These are phyloP conservation scores for Rutstroemia sp. DNA, from an alignment of 2,329 filamentous ascomycete species.

Conservation along the genomic window DNA sequence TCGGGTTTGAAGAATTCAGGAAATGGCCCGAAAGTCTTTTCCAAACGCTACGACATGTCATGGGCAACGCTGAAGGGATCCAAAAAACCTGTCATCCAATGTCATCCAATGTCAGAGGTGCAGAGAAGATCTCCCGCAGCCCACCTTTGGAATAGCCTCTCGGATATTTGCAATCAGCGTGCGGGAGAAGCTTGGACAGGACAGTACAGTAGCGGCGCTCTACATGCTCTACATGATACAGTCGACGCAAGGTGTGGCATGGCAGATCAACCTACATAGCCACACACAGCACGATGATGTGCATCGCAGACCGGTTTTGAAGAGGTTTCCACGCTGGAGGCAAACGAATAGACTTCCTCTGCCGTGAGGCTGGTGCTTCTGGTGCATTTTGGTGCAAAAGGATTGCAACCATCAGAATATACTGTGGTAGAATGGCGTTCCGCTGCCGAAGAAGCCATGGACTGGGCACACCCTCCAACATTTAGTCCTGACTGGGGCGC, in stretches of 20 bases:
- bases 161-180: background rate
- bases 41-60: too few species aligned
- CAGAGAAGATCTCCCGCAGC: constrained; percentile 7
- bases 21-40: background rate
- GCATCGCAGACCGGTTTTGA: background rate
- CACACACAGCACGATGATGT: constrained; percentile 11
- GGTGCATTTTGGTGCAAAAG: background rate
- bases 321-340: background rate
- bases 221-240: background rate
- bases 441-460: background rate
- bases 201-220: constrained; percentile 3
- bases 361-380: background rate
- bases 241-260: background rate
- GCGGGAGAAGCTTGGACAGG: constrained; percentile 6
- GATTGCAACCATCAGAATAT: background rate
- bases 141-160: background rate
- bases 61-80: background rate
- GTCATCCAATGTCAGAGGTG: background rate
- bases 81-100: background rate
- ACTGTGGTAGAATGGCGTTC: background rate
- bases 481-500: background rate
- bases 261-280: background rate
- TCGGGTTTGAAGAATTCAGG: background rate
- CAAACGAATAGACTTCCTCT: background rate
- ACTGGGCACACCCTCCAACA: background rate